phyloP scores from a whole-genome alignment of 441 rosid genomes.

The Jatropha podagrica region DNA sequence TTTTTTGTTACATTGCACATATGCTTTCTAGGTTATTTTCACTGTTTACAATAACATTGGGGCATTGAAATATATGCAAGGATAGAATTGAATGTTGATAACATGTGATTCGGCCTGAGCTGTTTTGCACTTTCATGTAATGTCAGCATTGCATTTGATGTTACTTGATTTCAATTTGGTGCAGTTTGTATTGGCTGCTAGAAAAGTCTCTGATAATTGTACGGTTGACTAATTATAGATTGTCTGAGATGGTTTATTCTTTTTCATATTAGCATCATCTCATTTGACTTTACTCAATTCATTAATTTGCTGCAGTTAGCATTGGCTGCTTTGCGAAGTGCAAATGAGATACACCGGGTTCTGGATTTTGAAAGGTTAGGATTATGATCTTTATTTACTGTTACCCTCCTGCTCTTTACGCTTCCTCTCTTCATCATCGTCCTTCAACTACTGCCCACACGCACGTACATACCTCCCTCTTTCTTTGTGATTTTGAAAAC shows the following conservation, averaged over 20 bases:
- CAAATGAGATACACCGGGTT: slow-evolving; percentile 56
- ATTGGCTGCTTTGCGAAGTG: slow-evolving; percentile 67
- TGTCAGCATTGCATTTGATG: background rate
- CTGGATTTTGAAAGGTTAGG: slow-evolving; percentile 72
- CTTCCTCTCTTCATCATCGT: background rate
- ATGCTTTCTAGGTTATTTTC: background rate
- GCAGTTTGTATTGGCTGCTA: slow-evolving; percentile 81
- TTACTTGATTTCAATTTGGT: slow-evolving; percentile 16
- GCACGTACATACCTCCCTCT: background rate
- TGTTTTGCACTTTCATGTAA: slow-evolving; percentile 4
- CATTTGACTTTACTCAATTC: background rate
- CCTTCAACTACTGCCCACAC: background rate
- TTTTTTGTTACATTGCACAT: too few relatives aligned
- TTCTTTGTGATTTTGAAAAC: background rate
- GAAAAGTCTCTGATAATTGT: background rate
- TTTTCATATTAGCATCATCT: background rate
- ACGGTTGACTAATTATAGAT: background rate
- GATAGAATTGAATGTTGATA: background rate
- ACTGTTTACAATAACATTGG: background rate
- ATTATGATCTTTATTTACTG: background rate
- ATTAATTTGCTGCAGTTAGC: slow-evolving; percentile 63
- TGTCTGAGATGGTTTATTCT: background rate
- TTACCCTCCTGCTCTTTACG: background rate
- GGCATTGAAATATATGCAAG: background rate
- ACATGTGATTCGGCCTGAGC: background rate